These are phyloP conservation scores for Epichloe aotearoae DNA, from an alignment of 2,329 filamentous ascomycete genomes.

Conservation along the genomic window DNA sequence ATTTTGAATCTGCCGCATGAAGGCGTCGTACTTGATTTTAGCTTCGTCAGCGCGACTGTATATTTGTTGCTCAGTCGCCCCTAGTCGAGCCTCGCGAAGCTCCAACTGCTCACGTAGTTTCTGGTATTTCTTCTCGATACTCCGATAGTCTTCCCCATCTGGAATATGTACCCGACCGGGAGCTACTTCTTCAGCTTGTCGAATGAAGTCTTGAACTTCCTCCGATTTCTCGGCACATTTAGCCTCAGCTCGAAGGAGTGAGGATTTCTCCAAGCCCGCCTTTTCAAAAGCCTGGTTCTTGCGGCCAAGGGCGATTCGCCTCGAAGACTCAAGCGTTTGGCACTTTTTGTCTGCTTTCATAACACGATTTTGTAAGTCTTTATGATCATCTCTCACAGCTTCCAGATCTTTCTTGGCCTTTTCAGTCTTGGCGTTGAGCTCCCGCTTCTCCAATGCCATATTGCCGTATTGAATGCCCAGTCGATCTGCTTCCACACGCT, in stretches of 20 bases:
- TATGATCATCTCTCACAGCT: conserved; percentile 20
- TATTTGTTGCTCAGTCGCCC: conserved; percentile 53
- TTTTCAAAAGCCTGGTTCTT: conserved; percentile 48
- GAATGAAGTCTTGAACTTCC: conserved; percentile 39
- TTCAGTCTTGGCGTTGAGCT: conserved; percentile 31
- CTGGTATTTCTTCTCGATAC: conserved; percentile 39
- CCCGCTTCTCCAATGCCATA: conserved; percentile 33
- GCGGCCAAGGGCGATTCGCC: conserved; percentile 39
- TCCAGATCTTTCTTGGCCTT: conserved; percentile 24
- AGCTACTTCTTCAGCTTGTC: conserved; percentile 40
- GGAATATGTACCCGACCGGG: conserved; percentile 47
- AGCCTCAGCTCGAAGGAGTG: conserved; percentile 30
- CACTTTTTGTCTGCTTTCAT: conserved; percentile 43
- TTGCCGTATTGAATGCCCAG: conserved; percentile 43
- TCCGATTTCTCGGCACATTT: conserved; percentile 33
- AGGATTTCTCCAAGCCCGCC: conserved; percentile 33
- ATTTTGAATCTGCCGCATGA: conserved; percentile 27
- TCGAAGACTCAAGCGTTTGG: conserved; percentile 31
- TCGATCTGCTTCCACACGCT: conserved; percentile 33
- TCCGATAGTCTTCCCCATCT: conserved; percentile 47
- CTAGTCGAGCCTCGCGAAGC: conserved; percentile 41
- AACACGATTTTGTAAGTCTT: conserved; percentile 32
- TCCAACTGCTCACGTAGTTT: conserved; percentile 46
- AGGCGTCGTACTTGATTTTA: conserved; percentile 28
- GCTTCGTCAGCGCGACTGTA: conserved; percentile 32